Evolutionary conservation across 306 rosid genomes (phyloP).

Genomic region (Benincasa hispida): DNA sequence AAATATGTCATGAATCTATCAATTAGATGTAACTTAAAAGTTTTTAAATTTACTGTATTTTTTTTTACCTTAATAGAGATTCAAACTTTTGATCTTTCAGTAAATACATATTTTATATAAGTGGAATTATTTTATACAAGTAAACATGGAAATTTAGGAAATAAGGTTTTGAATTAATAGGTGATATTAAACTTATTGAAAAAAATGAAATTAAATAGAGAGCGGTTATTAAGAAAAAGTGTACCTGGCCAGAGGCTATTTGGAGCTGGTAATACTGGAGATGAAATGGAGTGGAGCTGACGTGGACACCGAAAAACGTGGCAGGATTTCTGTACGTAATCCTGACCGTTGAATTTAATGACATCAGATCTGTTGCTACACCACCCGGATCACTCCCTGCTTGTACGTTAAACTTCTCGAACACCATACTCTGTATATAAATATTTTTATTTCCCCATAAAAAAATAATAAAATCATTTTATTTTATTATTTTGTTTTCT

Average conservation of each 20-base stretch:
- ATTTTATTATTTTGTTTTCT: too few species aligned
- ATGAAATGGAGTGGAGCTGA: slow-evolving; percentile 53
- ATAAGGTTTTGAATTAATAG: too few species aligned
- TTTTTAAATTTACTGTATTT: too few species aligned
- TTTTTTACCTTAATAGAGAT: too few species aligned
- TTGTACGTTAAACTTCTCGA: slow-evolving; percentile 56
- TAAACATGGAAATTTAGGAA: too few species aligned
- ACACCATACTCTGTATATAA: slow-evolving; percentile 56
- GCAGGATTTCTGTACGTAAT: slow-evolving; percentile 56
- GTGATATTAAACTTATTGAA: too few species aligned
- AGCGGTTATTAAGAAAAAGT: not conserved
- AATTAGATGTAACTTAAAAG: not conserved
- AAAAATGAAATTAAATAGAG: too few species aligned
- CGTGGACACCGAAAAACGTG: slow-evolving; percentile 85
- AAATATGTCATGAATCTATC: too few species aligned
- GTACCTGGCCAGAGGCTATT: slow-evolving; percentile 72
- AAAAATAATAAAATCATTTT: not conserved
- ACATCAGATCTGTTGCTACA: slow-evolving; percentile 69
- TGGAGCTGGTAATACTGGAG: slow-evolving; percentile 56
- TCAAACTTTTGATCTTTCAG: too few species aligned
- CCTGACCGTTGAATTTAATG: slow-evolving; percentile 79
- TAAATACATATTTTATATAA: too few species aligned
- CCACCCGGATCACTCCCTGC: slow-evolving; percentile 70
- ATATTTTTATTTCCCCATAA: not conserved
- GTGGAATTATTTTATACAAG: too few species aligned